A percentile compares a stretch with the other conserved stretches of the same genome.
Conservation (phyloP, 2,329 filamentous ascomycete species). For the Pyricularia sp. region DNA sequence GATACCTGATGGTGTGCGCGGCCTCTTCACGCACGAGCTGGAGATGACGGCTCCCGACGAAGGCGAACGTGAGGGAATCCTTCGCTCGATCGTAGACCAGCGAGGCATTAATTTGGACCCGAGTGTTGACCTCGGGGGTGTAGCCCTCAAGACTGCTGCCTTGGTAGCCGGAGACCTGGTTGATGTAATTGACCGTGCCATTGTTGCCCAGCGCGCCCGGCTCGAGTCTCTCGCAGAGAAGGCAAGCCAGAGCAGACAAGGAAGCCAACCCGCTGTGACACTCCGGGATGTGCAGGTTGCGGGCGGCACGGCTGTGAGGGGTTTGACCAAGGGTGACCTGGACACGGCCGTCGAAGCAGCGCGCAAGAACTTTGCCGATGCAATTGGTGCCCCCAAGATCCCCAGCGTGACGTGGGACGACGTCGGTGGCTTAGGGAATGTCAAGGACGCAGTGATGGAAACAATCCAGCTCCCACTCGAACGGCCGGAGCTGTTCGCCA, state of each 20-base stretch:
- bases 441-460: conserved; percentile 94
- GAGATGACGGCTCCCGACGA: conserved; percentile 91
- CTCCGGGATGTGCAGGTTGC: conserved; percentile 78
- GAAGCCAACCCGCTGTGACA: conserved; percentile 31
- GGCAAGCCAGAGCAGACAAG: conserved; percentile 17
- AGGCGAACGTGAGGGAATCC: conserved; percentile 75
- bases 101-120: conserved; percentile 64
- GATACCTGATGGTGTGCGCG: conserved; percentile 76
- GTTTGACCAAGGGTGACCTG: conserved; percentile 72
- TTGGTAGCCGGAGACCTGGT: conserved; percentile 88
- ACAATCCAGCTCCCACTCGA: conserved; percentile 91
- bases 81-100: conserved; percentile 65
- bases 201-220: conserved; percentile 62
- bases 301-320: conserved; percentile 66
- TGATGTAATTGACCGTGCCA: conserved; percentile 83
- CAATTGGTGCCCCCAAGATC: conserved; percentile 95
- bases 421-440: conserved; percentile 81
- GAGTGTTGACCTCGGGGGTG: conserved; percentile 68
- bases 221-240: conserved; percentile 57
- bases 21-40: conserved; percentile 88
- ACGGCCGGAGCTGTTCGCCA: conserved; percentile 84
- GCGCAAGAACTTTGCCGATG: conserved; percentile 93
- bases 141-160: conserved; percentile 91
- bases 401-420: conserved; percentile 95
- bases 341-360: conserved; percentile 90